Evolutionary conservation across 164 flowering plant species (phyloP).

Genomic region (Stephania japonica): DNA sequence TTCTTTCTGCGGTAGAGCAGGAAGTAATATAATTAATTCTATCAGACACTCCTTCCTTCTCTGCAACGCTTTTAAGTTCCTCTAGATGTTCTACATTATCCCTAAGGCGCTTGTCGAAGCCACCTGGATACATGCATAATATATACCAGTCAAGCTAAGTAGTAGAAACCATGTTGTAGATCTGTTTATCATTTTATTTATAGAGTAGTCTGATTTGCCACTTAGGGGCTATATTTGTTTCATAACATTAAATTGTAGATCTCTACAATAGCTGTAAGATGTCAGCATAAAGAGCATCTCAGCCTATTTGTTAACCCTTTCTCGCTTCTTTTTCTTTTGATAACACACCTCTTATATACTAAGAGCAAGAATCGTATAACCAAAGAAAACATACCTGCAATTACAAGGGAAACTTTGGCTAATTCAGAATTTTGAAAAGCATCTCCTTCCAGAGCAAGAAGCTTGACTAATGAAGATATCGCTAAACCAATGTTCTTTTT

Average conservation of each 20-base stretch:
- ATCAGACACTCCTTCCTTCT: constrained; percentile 56
- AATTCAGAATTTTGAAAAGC: constrained; percentile 28
- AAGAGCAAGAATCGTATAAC: too few species aligned
- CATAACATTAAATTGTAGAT: background rate
- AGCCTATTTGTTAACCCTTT: background rate
- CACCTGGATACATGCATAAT: constrained; percentile 48
- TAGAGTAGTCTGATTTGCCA: background rate
- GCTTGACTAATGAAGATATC: constrained; percentile 70
- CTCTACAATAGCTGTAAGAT: too few species aligned
- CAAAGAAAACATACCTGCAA: constrained; percentile 50
- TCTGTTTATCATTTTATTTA: background rate
- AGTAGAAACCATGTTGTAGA: background rate
- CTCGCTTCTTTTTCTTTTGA: background rate
- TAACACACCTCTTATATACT: too few species aligned
- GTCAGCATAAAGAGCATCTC: background rate
- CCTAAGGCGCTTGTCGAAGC: constrained; percentile 72
- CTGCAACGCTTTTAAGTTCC: constrained; percentile 71
- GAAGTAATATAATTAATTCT: constrained; percentile 74
- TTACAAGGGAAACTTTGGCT: constrained; percentile 42
- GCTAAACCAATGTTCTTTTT: constrained; percentile 90
- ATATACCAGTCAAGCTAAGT: background rate
- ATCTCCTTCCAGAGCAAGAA: constrained; percentile 32
- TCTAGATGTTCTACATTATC: constrained; percentile 90
- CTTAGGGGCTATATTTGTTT: background rate
- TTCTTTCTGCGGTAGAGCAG: constrained; percentile 82